Conservation (phyloP, 2,329 filamentous ascomycete genomes). For the Aspergillus phoenicis region DNA sequence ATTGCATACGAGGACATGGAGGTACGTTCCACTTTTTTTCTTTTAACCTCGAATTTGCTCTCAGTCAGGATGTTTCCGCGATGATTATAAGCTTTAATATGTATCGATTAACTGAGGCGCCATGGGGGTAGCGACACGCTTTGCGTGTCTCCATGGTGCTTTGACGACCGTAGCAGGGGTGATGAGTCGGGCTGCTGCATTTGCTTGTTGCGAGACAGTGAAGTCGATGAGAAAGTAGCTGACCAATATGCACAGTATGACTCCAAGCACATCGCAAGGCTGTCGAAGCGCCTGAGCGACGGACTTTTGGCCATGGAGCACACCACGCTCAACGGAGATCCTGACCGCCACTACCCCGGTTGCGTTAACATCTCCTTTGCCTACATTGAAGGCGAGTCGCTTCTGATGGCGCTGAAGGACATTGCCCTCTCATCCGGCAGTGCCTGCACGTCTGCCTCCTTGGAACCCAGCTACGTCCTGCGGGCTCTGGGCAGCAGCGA, state of each 20-base stretch:
- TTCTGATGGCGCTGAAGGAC: conserved; percentile 97
- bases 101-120: conserved; percentile 73
- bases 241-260: conserved; percentile 81
- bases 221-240: neutral
- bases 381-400: conserved; percentile 96
- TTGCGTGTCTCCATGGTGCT: conserved; percentile 45
- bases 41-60: conserved; percentile 16
- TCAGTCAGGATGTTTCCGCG: conserved; percentile 18
- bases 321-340: conserved; percentile 85
- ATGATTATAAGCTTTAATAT: conserved; percentile 82
- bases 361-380: conserved; percentile 99
- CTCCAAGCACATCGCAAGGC: conserved; percentile 74
- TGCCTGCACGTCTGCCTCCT: conserved; percentile 92
- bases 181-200: conserved; percentile 54
- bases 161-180: conserved; percentile 68
- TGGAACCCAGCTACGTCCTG: conserved; percentile 95
- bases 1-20: conserved; percentile 87
- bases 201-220: conserved; percentile 2
- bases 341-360: conserved; percentile 82
- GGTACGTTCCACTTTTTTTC: conserved; percentile 60
- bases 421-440: conserved; percentile 96
- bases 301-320: conserved; percentile 89
- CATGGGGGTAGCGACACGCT: conserved; percentile 54
- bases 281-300: conserved; percentile 81
- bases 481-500: conserved; percentile 94